phyloP scores from a whole-genome alignment of 306 rosid genomes.

The Vigna trinervia region DNA sequence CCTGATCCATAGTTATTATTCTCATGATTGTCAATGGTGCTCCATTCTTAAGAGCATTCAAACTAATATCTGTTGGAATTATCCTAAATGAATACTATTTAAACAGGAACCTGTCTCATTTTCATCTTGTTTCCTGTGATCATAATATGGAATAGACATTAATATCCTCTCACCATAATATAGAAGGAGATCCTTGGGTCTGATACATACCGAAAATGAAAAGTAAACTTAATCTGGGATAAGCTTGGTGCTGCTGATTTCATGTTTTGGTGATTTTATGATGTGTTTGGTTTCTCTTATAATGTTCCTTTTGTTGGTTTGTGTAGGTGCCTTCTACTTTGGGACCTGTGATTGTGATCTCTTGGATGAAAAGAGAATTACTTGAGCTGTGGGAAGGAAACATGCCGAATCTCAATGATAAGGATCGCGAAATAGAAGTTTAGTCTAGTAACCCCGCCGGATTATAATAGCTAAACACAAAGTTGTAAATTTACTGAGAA shows the following conservation, averaged over 20 bases:
- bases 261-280: neutral
- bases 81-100: neutral
- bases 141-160: neutral
- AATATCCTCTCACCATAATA: neutral
- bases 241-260: neutral
- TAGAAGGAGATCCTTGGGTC: neutral
- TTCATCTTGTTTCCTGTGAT: neutral
- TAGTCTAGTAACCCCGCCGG: constrained; percentile 44
- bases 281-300: neutral
- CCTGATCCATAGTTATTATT: constrained; percentile 14
- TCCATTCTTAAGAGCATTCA: neutral
- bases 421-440: constrained; percentile 74
- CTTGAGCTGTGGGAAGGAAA: constrained; percentile 91
- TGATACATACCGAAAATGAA: neutral
- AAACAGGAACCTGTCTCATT: constrained; percentile 8
- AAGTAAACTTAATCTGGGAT: constrained; percentile 6
- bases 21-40: constrained; percentile 26
- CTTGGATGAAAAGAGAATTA: constrained; percentile 87
- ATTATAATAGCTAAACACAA: constrained; percentile 41
- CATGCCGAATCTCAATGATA: constrained; percentile 60
- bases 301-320: constrained; percentile 25
- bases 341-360: constrained; percentile 77
- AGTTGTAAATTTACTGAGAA: constrained; percentile 70
- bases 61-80: neutral
- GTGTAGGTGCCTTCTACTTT: constrained; percentile 92